Evolutionary conservation across 2,329 filamentous ascomycete species (phyloP), one percentile per base, ranked within the genome.

Genomic region (Cadophora luteo-olivacea): DNA sequence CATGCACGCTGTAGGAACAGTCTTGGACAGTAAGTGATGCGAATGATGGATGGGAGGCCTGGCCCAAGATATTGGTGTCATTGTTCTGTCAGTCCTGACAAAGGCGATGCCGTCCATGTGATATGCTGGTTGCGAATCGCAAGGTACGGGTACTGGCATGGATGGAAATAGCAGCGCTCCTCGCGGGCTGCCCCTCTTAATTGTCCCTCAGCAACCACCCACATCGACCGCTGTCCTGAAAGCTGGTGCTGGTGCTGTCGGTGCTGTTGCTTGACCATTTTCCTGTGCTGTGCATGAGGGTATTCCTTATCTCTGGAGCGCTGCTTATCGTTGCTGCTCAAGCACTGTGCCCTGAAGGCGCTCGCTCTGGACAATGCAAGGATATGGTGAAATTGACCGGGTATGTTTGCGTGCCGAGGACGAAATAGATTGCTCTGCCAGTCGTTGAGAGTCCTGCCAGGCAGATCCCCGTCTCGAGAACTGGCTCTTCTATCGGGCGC

Each of bases 321-420:
- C 45, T 57, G 33, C 62, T 64, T 57, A 64, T 64, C 62, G 14
- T 32, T 41, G n/a, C 49, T 48, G 45, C 41, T 22, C 33, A 48
- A 57, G 62, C 49, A 55, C 64, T 38, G 54, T 65, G 54, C 64
- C 64, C 60, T 60, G 64, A 60, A 55, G 25, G 51, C 25, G 24
- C 61, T 33, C 25, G 24, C 61, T 33, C 61, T 38, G 32, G 33
- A 51, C 41, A 11, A 1, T 25, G 29, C 61, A 60, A 24, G 57
- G 57, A 33, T 41, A 41, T 4, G 12, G 6, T 24, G 5, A 48
- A 36, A n/a, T 45, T 49, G 60, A 62, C 60, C 12, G 41, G 41
- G 24, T 48, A 32, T 41, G 29, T 22, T 24, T 58, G 19, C 55
- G 29, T n/a, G 55, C 55, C 36, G 55, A 58, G 55, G 33, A 41